Evolutionary conservation across 2,329 filamentous ascomycete species (phyloP), one percentile per base, ranked within the genome.

Genomic region (Aspergillus tanneri): DNA sequence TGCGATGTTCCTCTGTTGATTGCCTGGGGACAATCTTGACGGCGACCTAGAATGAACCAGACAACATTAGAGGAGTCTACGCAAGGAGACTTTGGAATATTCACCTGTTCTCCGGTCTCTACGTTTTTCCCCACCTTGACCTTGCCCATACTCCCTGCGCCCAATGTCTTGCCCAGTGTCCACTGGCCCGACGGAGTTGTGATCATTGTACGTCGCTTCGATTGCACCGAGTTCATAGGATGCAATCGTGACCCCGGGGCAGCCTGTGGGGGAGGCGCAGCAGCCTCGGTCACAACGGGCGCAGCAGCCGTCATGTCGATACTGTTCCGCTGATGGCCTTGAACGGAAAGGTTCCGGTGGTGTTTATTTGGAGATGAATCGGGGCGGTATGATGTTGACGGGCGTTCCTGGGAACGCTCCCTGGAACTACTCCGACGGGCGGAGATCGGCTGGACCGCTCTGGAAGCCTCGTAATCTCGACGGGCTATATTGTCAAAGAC

Each of bases 111-210:
- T 60, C 87, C 88, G 16, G 88, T 88, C 62, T 95, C 91, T 59
- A 87, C 81, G 71, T 95, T 95, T 62, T 88, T 88, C 19, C 93
- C 93, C 58, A 99, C 77, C 75, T 97, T 97, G 54, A 99, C 93
- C 71, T 97, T 97, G 56, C 93, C 93, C 93, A 99, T 99, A 70
- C 92, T 97, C 42, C 93, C 93, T 44, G 91, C 90, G 51, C 93
- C 93, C 62, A 99, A 93, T 3, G 93, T 97, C 77, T 97, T 97
- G 50, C 92, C 92, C 43, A 99, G 77, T 47, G 90, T 84, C 90
- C 92, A 99, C 76, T 91, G 90, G 49, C 93, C 93, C 10, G 91
- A 90, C 38, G 87, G 85, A 3, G 91, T 90, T 43, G 88, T 88
- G 66, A 99, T 95, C 32, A 88, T 92, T 10, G 92, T 96, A 62